A percentile compares a stretch with the other conserved stretches of the same genome.
phyloP scores from a whole-genome alignment of 805 yeast species.

The Candida morakotiae region DNA sequence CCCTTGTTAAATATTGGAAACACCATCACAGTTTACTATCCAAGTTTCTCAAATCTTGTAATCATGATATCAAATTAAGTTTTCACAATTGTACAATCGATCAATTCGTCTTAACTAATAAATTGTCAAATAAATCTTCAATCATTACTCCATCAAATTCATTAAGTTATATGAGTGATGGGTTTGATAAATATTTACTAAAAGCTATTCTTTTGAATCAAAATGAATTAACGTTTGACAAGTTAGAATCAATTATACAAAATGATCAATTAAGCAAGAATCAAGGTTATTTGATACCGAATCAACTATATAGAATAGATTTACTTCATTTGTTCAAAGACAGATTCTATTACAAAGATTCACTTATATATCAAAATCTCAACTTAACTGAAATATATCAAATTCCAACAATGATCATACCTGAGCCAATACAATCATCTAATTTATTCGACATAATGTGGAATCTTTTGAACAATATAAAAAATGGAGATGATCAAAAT shows the following conservation, averaged over 20 bases:
- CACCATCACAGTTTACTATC: slow-evolving; percentile 3
- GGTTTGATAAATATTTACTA: slow-evolving; percentile 21
- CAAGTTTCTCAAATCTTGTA: not conserved
- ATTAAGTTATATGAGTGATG: slow-evolving; percentile 24
- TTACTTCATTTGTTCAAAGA: slow-evolving; percentile 8
- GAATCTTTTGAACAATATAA: slow-evolving; percentile 16
- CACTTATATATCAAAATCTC: slow-evolving; percentile 10
- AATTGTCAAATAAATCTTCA: slow-evolving; percentile 5
- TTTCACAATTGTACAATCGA: slow-evolving; percentile 6
- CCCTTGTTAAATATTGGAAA: slow-evolving; percentile 7
- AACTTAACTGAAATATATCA: slow-evolving; percentile 8
- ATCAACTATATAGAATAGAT: slow-evolving; percentile 12
- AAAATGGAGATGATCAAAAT: slow-evolving; percentile 1
- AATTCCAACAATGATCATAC: slow-evolving; percentile 24
- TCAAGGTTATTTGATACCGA: slow-evolving; percentile 18
- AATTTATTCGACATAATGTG: slow-evolving; percentile 18
- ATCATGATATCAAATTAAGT: slow-evolving; percentile 1
- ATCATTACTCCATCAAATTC: slow-evolving; percentile 22
- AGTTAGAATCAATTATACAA: slow-evolving; percentile 15
- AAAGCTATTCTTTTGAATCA: slow-evolving; percentile 11
- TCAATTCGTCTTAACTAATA: not conserved
- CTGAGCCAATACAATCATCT: slow-evolving; percentile 11
- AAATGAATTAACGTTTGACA: slow-evolving; percentile 8
- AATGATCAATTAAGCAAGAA: slow-evolving; percentile 10
- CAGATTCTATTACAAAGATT: slow-evolving; percentile 5